Evolutionary conservation across 192 early-diverging fungal genomes (phyloP), one percentile per base, ranked within the genome.

Genomic region (Entomortierella parvispora): DNA sequence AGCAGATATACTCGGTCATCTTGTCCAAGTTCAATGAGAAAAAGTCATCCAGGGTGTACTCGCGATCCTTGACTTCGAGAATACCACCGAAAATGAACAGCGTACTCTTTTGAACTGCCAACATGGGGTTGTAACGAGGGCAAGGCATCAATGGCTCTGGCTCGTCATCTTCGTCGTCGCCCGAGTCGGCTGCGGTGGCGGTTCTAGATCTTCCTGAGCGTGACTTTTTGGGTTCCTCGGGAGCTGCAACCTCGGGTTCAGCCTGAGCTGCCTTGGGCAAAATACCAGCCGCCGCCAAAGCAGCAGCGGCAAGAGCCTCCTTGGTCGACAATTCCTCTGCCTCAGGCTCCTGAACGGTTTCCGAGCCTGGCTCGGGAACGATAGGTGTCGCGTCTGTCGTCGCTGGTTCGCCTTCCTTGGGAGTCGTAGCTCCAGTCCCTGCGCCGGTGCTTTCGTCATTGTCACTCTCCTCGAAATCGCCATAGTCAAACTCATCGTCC

Each of bases 11-110:
- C 65, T 84, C 85, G 11, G 72, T 81, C 64, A 84, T 71, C 79
- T 90, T 93, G 65, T 93, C 90, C 70, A 90, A 57, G 56, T 91
- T 87, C 32, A 90, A 45, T 10, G 82, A 68, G 83, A 87, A 91
- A 28, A 91, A 74, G 70, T 91, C 84, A 37, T 83, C 81, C 53
- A 89, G 63, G 0, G 90, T 91, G 60, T 85, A 79, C 65, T 93
- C 91, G 48, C 84, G 79, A 51, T 85, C 82, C 17, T 71, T 75
- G n/a, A 83, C 70, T 63, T 93, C 91, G 26, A 90, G 56, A 48
- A 93, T 84, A 4, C 91, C 91, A 11, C 91, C 91, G 67, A 83
- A 88, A 47, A 92, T 58, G 56, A 86, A 87, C 25, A 91, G 66
- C 8, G 68, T 81, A 17, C 81, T 84, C 40, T 83, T 82, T 20